phyloP scores from a whole-genome alignment of 2,329 filamentous ascomycete species.

The Pezicula rhizophila region DNA sequence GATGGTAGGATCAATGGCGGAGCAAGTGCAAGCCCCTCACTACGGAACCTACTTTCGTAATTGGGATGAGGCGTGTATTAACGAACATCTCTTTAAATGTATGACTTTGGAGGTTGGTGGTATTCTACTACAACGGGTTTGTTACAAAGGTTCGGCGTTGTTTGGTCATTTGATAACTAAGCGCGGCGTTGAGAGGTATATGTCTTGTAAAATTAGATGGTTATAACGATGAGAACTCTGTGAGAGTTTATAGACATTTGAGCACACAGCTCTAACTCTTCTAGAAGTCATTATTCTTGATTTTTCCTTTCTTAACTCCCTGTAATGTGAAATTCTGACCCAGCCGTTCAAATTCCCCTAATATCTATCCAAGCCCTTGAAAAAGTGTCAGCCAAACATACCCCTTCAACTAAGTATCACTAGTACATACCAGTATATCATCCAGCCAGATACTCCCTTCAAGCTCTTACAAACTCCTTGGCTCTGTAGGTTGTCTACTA shows the following conservation, averaged over 20 bases:
- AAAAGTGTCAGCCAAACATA: too few relatives aligned
- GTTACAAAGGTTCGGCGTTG: conserved; percentile 2
- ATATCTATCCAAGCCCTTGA: too few relatives aligned
- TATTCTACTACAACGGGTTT: too few relatives aligned
- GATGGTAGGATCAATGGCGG: conserved; percentile 48
- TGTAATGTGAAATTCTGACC: background rate
- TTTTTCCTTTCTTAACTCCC: too few relatives aligned
- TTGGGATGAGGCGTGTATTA: too few relatives aligned
- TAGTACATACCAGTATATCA: conserved; percentile 49
- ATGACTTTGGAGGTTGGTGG: background rate
- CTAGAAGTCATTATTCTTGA: too few relatives aligned
- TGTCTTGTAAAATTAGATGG: conserved; percentile 4
- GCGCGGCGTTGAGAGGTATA: conserved; percentile 13
- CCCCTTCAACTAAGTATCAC: too few relatives aligned
- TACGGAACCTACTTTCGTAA: conserved; percentile 67
- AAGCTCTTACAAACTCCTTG: conserved; percentile 56
- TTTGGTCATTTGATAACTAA: conserved; percentile 6
- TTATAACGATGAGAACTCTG: background rate
- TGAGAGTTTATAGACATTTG: background rate
- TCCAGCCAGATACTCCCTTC: conserved; percentile 38
- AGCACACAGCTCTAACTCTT: too few relatives aligned
- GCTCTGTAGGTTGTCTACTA: conserved; percentile 53
- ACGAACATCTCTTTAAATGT: conserved; percentile 1
- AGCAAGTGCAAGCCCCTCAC: conserved; percentile 71
- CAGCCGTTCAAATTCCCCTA: background rate